A percentile compares a stretch with the other conserved stretches of the same genome.
phyloP scores from a whole-genome alignment of 1,284 basidiomycete genomes.

The Ustilago nuda region DNA sequence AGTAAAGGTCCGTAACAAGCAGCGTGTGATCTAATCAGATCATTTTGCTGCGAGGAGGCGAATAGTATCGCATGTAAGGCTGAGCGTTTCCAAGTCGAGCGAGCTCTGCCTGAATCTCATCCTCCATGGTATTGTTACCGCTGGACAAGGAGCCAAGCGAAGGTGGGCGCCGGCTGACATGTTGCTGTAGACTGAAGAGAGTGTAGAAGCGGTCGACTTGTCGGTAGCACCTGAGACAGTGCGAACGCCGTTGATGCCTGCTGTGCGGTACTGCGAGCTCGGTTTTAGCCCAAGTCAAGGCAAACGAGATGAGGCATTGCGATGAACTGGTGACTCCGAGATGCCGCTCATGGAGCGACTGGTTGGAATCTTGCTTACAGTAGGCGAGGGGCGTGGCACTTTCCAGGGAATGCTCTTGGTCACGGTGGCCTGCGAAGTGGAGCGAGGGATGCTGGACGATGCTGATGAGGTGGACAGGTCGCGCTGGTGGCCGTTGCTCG shows the following conservation, averaged over 20 bases:
- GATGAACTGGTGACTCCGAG: slow-evolving; percentile 24
- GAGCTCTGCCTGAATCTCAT: slow-evolving; percentile 47
- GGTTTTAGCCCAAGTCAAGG: slow-evolving; percentile 44
- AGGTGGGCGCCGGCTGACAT: slow-evolving; percentile 30
- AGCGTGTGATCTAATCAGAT: slow-evolving; percentile 10
- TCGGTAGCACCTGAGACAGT: slow-evolving; percentile 38
- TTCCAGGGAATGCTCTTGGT: slow-evolving; percentile 20
- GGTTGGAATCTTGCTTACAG: slow-evolving; percentile 26
- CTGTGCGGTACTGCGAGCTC: slow-evolving; percentile 30
- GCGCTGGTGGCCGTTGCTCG: slow-evolving; percentile 18
- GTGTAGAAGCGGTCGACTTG: slow-evolving; percentile 38
- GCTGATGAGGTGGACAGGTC: slow-evolving; percentile 18
- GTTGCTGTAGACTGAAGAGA: slow-evolving; percentile 40
- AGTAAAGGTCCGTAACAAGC: background rate
- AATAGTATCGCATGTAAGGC: slow-evolving; percentile 46
- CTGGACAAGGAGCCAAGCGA: slow-evolving; percentile 36
- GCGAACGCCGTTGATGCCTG: slow-evolving; percentile 12
- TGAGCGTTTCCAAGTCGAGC: slow-evolving; percentile 37
- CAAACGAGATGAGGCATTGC: slow-evolving; percentile 38
- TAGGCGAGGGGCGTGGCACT: slow-evolving; percentile 18
- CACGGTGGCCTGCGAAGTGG: slow-evolving; percentile 32
- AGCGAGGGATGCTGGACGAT: slow-evolving; percentile 19
- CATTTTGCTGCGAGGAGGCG: slow-evolving; percentile 47
- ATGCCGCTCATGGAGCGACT: slow-evolving; percentile 32
- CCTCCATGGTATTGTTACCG: slow-evolving; percentile 49